These are phyloP conservation scores for Claviceps digitariae DNA, from an alignment of 2,329 filamentous ascomycete species.

Conservation along the genomic window DNA sequence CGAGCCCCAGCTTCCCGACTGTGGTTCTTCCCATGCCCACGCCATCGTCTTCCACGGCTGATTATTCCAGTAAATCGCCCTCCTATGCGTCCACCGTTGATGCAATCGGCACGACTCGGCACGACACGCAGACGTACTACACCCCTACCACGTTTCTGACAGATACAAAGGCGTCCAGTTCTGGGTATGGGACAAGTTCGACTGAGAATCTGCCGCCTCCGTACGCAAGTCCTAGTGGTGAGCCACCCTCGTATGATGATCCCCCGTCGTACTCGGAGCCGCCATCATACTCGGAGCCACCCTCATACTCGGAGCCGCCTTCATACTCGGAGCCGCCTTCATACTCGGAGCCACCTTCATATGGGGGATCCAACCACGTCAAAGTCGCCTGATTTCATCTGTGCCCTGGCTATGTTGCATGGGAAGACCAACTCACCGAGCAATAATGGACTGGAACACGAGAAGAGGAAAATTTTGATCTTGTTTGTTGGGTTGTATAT, in stretches of 20 bases:
- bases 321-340: not conserved
- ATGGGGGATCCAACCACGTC: not conserved
- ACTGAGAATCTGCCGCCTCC: not conserved
- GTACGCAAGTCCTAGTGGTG: not conserved
- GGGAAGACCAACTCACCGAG: not conserved
- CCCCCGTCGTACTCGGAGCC: not conserved
- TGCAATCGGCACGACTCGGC: not conserved
- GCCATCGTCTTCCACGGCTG: not conserved
- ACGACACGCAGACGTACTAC: not conserved
- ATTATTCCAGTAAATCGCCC: not conserved
- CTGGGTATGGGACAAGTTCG: not conserved
- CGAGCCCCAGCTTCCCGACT: not conserved
- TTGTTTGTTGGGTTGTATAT: not conserved
- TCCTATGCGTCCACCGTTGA: not conserved
- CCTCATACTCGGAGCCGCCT: not conserved
- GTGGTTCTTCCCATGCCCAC: not conserved
- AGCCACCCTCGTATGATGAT: conserved; percentile 1
- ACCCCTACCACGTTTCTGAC: conserved; percentile 2
- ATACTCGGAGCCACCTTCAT: not conserved
- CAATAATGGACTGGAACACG: not conserved
- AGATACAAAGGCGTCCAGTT: not conserved
- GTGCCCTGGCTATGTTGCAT: not conserved
- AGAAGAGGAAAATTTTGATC: not conserved
- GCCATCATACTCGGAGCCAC: not conserved
- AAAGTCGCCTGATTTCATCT: not conserved